These are phyloP conservation scores for Labyrinthula sp. DNA, from an alignment of 352 stramenopile species.

Conservation along the genomic window DNA sequence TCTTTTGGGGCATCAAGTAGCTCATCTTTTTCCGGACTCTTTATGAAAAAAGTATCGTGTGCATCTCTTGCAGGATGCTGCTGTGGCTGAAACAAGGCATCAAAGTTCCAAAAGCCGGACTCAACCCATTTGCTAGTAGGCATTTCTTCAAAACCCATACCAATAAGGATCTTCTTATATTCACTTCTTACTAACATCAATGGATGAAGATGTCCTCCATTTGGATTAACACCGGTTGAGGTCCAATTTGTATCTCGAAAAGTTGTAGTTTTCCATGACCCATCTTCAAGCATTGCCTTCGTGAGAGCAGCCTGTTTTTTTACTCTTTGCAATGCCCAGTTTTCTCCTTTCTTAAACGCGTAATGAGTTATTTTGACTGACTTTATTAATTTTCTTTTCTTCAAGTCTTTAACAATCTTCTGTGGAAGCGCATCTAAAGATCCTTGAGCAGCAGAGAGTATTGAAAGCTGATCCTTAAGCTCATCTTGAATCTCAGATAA, in stretches of 20 bases:
- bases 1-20: constrained; percentile 65
- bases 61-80: constrained; percentile 91
- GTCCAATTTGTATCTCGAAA: constrained; percentile 99
- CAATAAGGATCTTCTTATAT: constrained; percentile 95
- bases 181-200: constrained; percentile 76
- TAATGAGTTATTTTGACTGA: constrained; percentile 74
- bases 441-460: constrained; percentile 34
- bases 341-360: constrained; percentile 62
- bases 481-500: constrained; percentile 17
- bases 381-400: constrained; percentile 51
- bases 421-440: constrained; percentile 37
- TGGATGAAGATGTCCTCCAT: constrained; percentile 86
- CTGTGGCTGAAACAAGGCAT: constrained; percentile 97
- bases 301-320: constrained; percentile 89
- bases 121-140: constrained; percentile 97
- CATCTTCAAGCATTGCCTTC: constrained; percentile 92
- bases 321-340: constrained; percentile 71
- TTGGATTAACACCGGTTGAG: constrained; percentile 70
- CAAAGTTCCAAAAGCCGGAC: constrained; percentile 99
- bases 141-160: constrained; percentile 99
- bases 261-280: constrained; percentile 72
- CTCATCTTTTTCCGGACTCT: constrained; percentile 44
- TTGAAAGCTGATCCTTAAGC: constrained; percentile 11
- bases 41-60: constrained; percentile 99
- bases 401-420: constrained; percentile 48